phyloP scores from a whole-genome alignment of 768 basidiomycete species.

The Rhizopogon salebrosus region DNA sequence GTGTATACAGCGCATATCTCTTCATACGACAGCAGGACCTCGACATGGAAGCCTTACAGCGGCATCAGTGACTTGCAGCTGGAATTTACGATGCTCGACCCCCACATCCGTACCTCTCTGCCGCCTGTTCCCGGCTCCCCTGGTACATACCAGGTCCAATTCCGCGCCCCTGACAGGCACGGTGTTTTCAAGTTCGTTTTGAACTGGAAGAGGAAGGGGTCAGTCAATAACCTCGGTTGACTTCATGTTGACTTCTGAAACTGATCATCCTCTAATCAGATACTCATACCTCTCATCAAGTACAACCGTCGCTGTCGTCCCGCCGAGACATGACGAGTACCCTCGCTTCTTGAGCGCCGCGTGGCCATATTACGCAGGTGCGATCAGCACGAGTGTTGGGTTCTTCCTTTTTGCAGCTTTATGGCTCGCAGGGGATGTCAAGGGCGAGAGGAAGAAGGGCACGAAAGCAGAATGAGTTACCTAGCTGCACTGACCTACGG shows the following conservation, averaged over 20 bases:
- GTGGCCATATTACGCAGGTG: conserved; percentile 92
- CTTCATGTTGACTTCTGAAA: neutral
- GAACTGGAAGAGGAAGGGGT: conserved; percentile 88
- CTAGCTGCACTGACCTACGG: too few species aligned
- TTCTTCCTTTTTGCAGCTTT: conserved; percentile 84
- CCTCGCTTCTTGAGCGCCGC: conserved; percentile 93
- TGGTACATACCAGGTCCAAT: conserved; percentile 73
- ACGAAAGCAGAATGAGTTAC: conserved; percentile 22
- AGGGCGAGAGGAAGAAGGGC: conserved; percentile 50
- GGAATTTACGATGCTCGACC: conserved; percentile 98
- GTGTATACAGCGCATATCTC: conserved; percentile 73
- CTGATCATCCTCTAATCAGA: conserved; percentile 31
- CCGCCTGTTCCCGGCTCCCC: conserved; percentile 48
- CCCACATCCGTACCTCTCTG: conserved; percentile 83
- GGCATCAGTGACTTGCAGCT: conserved; percentile 78
- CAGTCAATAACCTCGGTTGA: conserved; percentile 19
- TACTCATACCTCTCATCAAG: conserved; percentile 70
- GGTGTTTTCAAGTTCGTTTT: conserved; percentile 98
- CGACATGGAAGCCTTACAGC: conserved; percentile 68
- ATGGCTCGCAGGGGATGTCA: conserved; percentile 84
- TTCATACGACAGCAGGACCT: conserved; percentile 49
- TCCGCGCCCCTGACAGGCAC: conserved; percentile 91
- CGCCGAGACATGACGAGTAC: conserved; percentile 91
- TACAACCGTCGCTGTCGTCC: conserved; percentile 82
- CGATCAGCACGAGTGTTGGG: conserved; percentile 80